phyloP scores from a whole-genome alignment of 352 stramenopile species.

The Plasmopara viticola region DNA sequence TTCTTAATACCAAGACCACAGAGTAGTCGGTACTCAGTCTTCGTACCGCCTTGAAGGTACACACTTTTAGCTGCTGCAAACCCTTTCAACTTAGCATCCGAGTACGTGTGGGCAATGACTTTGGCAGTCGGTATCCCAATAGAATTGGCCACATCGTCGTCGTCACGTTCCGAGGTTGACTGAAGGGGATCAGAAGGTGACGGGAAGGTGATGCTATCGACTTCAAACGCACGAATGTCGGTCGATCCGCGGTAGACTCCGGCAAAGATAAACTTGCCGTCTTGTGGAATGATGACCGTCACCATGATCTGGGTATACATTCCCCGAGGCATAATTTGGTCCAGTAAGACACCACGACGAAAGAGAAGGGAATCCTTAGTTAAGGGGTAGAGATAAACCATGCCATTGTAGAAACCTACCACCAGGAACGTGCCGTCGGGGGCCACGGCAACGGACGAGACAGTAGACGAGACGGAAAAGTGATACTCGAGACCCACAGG shows the following conservation, averaged over 20 bases:
- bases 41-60: constrained; percentile 29
- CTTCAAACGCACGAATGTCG: constrained; percentile 79
- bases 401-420: constrained; percentile 76
- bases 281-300: constrained; percentile 60
- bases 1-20: constrained; percentile 86
- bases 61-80: constrained; percentile 75
- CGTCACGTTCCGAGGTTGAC: constrained; percentile 12
- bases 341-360: constrained; percentile 65
- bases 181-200: constrained; percentile 14
- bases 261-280: constrained; percentile 83
- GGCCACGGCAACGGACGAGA: constrained; percentile 74
- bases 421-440: constrained; percentile 69
- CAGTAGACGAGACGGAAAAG: constrained; percentile 54
- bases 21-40: constrained; percentile 69
- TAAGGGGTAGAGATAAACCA: constrained; percentile 52
- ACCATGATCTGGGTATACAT: constrained; percentile 85
- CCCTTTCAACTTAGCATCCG: constrained; percentile 78
- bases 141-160: constrained; percentile 17
- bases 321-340: constrained; percentile 69
- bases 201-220: constrained; percentile 73
- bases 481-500: constrained; percentile 52
- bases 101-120: constrained; percentile 60
- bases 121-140: constrained; percentile 46
- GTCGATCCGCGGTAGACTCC: constrained; percentile 80
- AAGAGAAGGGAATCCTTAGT: constrained; percentile 55